Evolutionary conservation across 345 rosid species (phyloP), one percentile per base, ranked within the genome.

Genomic region (Hirschfeldia incana): DNA sequence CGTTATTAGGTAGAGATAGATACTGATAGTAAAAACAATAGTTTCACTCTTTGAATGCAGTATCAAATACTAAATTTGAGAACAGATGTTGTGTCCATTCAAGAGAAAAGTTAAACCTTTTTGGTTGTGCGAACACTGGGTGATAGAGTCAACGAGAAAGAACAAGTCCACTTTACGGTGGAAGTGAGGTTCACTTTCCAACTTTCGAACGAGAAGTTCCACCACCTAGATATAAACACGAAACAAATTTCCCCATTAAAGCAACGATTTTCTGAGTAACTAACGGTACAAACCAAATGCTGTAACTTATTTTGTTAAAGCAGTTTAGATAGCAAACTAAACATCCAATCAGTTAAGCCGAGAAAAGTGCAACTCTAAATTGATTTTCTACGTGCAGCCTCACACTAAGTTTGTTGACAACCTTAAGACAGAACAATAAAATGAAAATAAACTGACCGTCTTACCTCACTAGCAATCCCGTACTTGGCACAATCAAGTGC

Each of bases 401-500:
- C 15, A 73, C 64, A 68, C 32, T 27, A 49, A 34, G 49, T 44
- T 67, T 26, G 16, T 33, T 51, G 36, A 67, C 36, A 73, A 70
- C 60, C 59, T 70, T 70, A 77, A 39, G 57, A 64, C 36, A 57
- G 16, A 78, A 61, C 29, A 49, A 34, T 21, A 21, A 67, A 59
- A 60, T 27, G 69, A 67, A 65, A 73, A 33, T 6, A 4, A 79
- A 67, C 46, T 39, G 9, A 39, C 15, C 59, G 44, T 63, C 87
- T 42, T 85, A 96, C 99, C 98, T 93, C 99, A 84, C 83, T 91
- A 69, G 97, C 91, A 85, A 96, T 91, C 74, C 97, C 98, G 76
- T 88, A 89, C 85, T 93, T 96, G 76, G 98, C 97, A 88, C 99
- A 96, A 73, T 96, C 99, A 69, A 96, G 88, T 57, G 98, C 99